These are phyloP conservation scores for Leptographium radiaticola DNA, from an alignment of 2,329 filamentous ascomycete genomes.

Conservation along the genomic window DNA sequence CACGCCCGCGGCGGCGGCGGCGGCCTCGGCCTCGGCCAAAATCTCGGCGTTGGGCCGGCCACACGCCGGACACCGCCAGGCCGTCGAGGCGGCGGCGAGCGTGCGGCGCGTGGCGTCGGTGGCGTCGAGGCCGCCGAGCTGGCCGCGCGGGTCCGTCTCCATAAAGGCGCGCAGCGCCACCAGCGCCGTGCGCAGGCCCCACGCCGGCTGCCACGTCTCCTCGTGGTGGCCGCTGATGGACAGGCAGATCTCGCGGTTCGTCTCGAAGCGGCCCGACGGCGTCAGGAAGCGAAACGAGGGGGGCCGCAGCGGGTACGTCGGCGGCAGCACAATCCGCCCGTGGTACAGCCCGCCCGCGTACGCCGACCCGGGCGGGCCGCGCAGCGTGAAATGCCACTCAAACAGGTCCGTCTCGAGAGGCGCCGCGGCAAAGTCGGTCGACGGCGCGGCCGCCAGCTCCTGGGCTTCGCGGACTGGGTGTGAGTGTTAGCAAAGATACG, in stretches of 20 bases:
- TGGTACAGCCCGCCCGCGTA: conserved; percentile 84
- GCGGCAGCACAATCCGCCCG: conserved; percentile 82
- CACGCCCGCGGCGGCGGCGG: neutral
- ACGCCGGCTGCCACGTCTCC: conserved; percentile 97
- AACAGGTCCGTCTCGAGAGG: conserved; percentile 86
- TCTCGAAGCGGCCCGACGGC: conserved; percentile 83
- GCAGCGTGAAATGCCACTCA: conserved; percentile 98
- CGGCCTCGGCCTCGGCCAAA: conserved; percentile 45
- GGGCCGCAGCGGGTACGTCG: conserved; percentile 80
- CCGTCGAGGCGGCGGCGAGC: conserved; percentile 53
- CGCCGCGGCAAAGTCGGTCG: conserved; percentile 70
- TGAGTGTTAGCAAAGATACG: conserved; percentile 7
- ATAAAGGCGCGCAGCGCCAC: conserved; percentile 76
- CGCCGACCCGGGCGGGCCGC: conserved; percentile 68
- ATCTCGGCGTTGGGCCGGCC: conserved; percentile 60
- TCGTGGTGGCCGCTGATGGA: conserved; percentile 92
- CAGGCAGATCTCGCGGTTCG: conserved; percentile 93
- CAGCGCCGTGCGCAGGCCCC: conserved; percentile 86
- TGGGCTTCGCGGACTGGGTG: conserved; percentile 71
- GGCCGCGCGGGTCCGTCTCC: conserved; percentile 78
- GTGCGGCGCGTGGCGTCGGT: conserved; percentile 51
- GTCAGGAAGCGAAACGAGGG: conserved; percentile 94
- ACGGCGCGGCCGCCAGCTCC: conserved; percentile 69
- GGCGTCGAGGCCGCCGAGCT: conserved; percentile 80
- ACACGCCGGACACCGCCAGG: conserved; percentile 60